Percentiles rank a stretch among this genome's conserved stretches.
Conservation (phyloP, 108 stramenopile species). For the Conticribra guillardii region DNA sequence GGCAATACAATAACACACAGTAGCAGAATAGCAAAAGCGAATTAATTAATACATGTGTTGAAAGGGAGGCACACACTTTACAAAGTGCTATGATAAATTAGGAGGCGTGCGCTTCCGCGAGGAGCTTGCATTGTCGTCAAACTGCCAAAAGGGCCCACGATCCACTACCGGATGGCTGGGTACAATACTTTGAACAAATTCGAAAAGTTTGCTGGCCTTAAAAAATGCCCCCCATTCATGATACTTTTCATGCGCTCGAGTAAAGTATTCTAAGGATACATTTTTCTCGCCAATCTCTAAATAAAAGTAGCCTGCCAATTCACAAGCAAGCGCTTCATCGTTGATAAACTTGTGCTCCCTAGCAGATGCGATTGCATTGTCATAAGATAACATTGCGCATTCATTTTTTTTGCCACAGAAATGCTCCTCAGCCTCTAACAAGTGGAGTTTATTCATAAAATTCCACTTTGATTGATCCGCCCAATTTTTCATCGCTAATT, state of each 20-base stretch:
- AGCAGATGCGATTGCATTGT: constrained; percentile 25
- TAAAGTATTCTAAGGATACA: constrained; percentile 9
- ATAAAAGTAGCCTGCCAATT: constrained; percentile 26
- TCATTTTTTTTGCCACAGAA: constrained; percentile 1
- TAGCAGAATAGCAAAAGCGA: too few relatives aligned
- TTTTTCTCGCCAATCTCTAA: constrained; percentile 1
- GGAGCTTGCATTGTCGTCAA: too few relatives aligned
- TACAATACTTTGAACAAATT: too few relatives aligned
- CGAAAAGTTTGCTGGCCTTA: too few relatives aligned
- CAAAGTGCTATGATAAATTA: too few relatives aligned
- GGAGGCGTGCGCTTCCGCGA: too few relatives aligned
- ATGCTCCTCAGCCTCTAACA: constrained; percentile 28
- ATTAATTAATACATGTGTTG: too few relatives aligned
- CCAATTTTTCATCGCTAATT: constrained; percentile 8
- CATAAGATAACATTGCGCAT: constrained; percentile 2
- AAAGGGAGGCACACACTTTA: too few relatives aligned
- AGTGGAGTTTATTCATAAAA: constrained; percentile 20
- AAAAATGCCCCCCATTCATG: constrained; percentile 16
- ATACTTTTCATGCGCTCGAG: constrained; percentile 19
- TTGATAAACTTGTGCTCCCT: constrained; percentile 14
- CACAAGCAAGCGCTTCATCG: constrained; percentile 24
- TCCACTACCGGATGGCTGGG: too few relatives aligned
- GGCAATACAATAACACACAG: too few relatives aligned
- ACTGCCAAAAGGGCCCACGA: too few relatives aligned
- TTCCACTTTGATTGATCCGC: constrained; percentile 6